Percentiles rank a stretch among this genome's conserved stretches.
Evolutionary conservation across 768 basidiomycete species (phyloP).

Genomic region (Scleroderma citrinum): DNA sequence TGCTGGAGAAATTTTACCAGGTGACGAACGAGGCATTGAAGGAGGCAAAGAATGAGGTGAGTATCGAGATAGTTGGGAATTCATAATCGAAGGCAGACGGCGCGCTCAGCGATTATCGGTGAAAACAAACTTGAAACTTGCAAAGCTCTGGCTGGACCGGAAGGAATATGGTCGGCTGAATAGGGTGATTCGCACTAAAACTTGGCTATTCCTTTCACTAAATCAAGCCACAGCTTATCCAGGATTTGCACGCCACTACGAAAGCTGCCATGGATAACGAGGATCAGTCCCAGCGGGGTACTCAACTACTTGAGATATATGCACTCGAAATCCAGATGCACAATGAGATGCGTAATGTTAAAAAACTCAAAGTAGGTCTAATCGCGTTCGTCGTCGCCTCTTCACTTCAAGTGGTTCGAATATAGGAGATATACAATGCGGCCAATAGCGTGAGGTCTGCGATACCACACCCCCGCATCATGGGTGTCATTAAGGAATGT

Average conservation of each 20-base stretch:
- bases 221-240: conserved; percentile 50
- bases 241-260: conserved; percentile 68
- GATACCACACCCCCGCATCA: conserved; percentile 96
- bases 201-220: neutral
- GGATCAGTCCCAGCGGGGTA: conserved; percentile 89
- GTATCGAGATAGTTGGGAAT: conserved; percentile 10
- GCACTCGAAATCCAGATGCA: conserved; percentile 99
- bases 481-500: conserved; percentile 99
- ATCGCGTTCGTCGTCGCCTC: neutral
- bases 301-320: conserved; percentile 92
- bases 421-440: conserved; percentile 94
- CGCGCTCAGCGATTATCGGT: conserved; percentile 72
- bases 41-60: conserved; percentile 94
- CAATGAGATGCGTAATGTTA: conserved; percentile 91
- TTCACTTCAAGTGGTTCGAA: neutral
- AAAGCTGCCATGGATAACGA: conserved; percentile 56
- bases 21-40: conserved; percentile 83
- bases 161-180: conserved; percentile 83
- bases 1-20: conserved; percentile 94
- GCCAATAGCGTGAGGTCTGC: conserved; percentile 89
- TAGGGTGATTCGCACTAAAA: conserved; percentile 44
- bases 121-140: conserved; percentile 95
- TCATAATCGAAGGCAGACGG: conserved; percentile 4
- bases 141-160: conserved; percentile 94
- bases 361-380: conserved; percentile 78